Base-by-base conservation (phyloP, 352 stramenopile species). In the Globisporangium camurandrum region DNA sequence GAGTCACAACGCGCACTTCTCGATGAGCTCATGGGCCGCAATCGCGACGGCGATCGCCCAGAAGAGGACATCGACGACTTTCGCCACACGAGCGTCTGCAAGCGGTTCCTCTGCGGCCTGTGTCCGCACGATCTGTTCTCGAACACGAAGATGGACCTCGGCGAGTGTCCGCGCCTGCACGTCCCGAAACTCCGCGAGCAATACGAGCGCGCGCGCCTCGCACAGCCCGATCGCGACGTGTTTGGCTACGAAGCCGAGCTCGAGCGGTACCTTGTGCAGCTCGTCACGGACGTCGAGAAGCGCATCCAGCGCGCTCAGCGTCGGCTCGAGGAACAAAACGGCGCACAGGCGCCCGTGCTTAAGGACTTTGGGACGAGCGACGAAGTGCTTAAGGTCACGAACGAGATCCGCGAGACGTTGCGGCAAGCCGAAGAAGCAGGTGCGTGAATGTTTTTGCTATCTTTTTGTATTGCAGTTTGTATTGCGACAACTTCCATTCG, bases 11-110 rank as follows among this genome's bases (percentile, higher is more conserved):
- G 85, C 42, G 85, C 78, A 50, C 62, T 96, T 46, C 68, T 96
- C 46, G 88, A 97, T 63, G 71, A 78, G 46, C 78, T 97, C 39
- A 96, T 97, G 88, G 88, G 88, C 30, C 74, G 88, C 8, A 97
- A 97, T 66, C 82, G 88, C 53, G 89, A 97, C 61, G 83, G 84
- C 12, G 85, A 95, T 55, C 69, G 71, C 34, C 79, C 83, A 4
- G 62, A 88, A n/a, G 81, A 93, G 43, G 81, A 90, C 31, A 66
- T 87, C 23, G 57, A 53, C 27, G 75, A 93, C 67, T 95, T 83
- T 45, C 62, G 66, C 12, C 74, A 92, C 57, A 30, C 63, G 38
- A 68, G 72, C 39, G 82, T 94, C 9, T 95, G 84, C 58, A 93
- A 93, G 56, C 55, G 65, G 23, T 95, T 74, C 39, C 66, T 95